Base-by-base conservation (phyloP, 2,329 filamentous ascomycete genomes). In the Malbranchea cinnamomea region DNA sequence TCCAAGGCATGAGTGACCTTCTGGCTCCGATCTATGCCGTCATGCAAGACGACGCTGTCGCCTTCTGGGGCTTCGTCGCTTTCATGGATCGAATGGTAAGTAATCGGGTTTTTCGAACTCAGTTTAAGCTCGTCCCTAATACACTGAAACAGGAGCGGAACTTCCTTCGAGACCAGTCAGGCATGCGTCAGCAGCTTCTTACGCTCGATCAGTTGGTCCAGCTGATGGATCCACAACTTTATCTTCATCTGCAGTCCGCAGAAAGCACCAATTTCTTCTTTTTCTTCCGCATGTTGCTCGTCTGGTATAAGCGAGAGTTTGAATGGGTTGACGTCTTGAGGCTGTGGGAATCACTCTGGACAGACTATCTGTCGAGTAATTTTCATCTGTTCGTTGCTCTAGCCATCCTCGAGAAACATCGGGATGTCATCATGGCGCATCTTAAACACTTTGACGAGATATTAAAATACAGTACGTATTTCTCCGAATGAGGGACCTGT, bases 181-280 rank as follows among this genome's bases (percentile, higher is more conserved):
- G 89, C 38, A 98, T 98, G 89, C 75, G 89, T 16, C 71, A 76
- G 13, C 91, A 98, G 53, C 74, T 98, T 3, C 64, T 83, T 22
- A 84, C 87, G 0, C 71, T 98, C 3, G 85, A 98, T 48, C 84
- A 98, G 41, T 74, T 98, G 1, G 84, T 95, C 8, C 84, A 92
- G 49, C 81, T 98, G 34, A 85, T 98, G 74, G 89, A 98, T 42
- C 89, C 91, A 0, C 80, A 84, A 49, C 72, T 98, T 5, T 95
- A 94, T 56, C 66, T 80, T 2, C 89, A 98, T 45, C 70, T 98
- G 0, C 74, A 92, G 52, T 75, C 71, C 10, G 81, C 85, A 12
- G 91, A 98, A 46, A 91, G 80, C 47, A 98, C 89, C 14, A 98
- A 98, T 53, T 98, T 98, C 57, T 98, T 98, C 59, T 98, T 98